A percentile compares a stretch with the other conserved stretches of the same genome.
Conservation (phyloP, 73 alveolate genomes). For the Stentor coeruleus region DNA sequence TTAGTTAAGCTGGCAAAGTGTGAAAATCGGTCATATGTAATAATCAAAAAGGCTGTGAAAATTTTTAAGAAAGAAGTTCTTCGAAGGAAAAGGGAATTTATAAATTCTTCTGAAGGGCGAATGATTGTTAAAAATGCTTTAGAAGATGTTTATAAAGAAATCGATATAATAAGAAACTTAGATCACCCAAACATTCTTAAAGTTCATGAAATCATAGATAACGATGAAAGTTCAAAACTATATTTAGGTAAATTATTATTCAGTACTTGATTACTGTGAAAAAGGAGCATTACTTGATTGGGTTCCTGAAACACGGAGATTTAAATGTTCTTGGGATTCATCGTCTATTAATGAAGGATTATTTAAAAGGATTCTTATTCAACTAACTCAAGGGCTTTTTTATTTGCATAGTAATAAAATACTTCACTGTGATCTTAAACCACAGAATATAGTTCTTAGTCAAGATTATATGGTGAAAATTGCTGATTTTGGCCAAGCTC, state of each 20-base stretch:
- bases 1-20: slow-evolving; percentile 57
- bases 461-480: slow-evolving; percentile 31
- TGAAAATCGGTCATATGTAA: slow-evolving; percentile 38
- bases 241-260: slow-evolving; percentile 53
- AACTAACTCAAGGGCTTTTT: slow-evolving; percentile 40
- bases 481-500: slow-evolving; percentile 50
- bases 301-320: slow-evolving; percentile 29
- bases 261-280: slow-evolving; percentile 64
- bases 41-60: slow-evolving; percentile 70
- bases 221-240: slow-evolving; percentile 79
- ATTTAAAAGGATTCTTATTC: slow-evolving; percentile 29
- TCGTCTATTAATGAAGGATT: slow-evolving; percentile 15
- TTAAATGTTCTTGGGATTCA: slow-evolving; percentile 18
- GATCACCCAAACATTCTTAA: slow-evolving; percentile 79
- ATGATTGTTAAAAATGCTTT: slow-evolving; percentile 66
- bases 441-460: slow-evolving; percentile 35
- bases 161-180: slow-evolving; percentile 88
- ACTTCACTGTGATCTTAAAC: slow-evolving; percentile 52
- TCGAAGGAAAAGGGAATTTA: slow-evolving; percentile 61
- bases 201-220: slow-evolving; percentile 86
- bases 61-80: slow-evolving; percentile 58
- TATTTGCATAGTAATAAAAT: slow-evolving; percentile 41
- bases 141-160: slow-evolving; percentile 83
- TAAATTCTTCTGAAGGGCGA: slow-evolving; percentile 59
- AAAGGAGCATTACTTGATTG: slow-evolving; percentile 53